These are phyloP conservation scores for Trichosporon faecale DNA, from an alignment of 1,284 basidiomycete species.

Conservation along the genomic window DNA sequence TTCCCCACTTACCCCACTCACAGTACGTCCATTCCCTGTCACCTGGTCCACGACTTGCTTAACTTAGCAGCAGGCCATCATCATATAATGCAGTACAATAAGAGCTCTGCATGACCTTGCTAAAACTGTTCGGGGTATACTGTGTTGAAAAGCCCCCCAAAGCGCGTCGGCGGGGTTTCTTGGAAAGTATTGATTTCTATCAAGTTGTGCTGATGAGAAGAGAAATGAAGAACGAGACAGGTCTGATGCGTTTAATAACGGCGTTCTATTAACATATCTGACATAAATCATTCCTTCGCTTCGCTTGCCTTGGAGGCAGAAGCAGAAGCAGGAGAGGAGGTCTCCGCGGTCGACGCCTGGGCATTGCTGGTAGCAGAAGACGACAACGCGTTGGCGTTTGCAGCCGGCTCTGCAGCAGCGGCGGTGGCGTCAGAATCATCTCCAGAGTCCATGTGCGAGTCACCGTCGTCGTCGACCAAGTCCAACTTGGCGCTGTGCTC, in stretches of 20 bases:
- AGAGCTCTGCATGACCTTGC: conserved; percentile 6
- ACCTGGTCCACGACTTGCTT: too few relatives aligned
- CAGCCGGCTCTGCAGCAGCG: conserved; percentile 21
- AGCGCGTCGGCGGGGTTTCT: not conserved
- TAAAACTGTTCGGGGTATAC: conserved; percentile 9
- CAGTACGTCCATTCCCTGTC: too few relatives aligned
- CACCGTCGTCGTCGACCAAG: conserved; percentile 54
- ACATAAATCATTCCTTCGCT: not conserved
- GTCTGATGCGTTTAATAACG: not conserved
- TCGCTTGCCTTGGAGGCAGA: not conserved
- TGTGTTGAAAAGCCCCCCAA: not conserved
- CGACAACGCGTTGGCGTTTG: conserved; percentile 25
- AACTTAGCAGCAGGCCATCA: too few relatives aligned
- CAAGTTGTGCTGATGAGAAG: not conserved
- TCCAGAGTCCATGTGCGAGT: conserved; percentile 59
- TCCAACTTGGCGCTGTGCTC: conserved; percentile 22
- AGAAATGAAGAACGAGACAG: not conserved
- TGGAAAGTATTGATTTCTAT: conserved; percentile 4
- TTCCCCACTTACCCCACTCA: too few relatives aligned
- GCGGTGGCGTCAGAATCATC: conserved; percentile 61
- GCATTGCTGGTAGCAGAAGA: conserved; percentile 32
- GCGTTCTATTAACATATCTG: conserved; percentile 6
- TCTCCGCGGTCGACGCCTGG: not conserved
- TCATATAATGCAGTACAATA: not conserved
- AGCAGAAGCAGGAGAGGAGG: not conserved